These are phyloP conservation scores for Rhodosporidiobolus odoratus DNA, from an alignment of 768 basidiomycete species.

Conservation along the genomic window DNA sequence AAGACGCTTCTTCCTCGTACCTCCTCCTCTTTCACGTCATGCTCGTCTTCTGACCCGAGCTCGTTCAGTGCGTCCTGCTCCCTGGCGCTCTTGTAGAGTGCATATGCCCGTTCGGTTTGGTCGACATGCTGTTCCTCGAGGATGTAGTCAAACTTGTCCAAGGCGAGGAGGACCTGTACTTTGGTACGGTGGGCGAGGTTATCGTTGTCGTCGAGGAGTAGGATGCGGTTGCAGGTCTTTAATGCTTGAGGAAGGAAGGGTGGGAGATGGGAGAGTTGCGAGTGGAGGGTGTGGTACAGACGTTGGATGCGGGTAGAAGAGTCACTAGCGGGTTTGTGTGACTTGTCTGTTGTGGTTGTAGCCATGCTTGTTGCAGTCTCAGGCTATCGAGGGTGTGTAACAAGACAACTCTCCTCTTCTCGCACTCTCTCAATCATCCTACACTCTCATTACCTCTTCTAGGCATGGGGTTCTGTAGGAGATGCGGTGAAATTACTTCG, in stretches of 20 bases:
- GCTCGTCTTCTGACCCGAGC: constrained; percentile 38
- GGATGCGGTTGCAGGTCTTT: constrained; percentile 47
- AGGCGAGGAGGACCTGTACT: constrained; percentile 48
- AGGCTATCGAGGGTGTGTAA: no score
- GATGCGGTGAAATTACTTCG: constrained; percentile 22
- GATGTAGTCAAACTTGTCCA: constrained; percentile 47
- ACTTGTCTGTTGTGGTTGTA: no score
- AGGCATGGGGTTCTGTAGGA: constrained; percentile 31
- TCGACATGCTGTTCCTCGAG: constrained; percentile 32
- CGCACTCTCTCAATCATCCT: no score
- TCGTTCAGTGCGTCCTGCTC: constrained; percentile 45
- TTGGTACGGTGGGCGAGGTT: constrained; percentile 45
- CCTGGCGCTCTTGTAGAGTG: constrained; percentile 48
- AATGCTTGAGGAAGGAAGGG: constrained; percentile 45
- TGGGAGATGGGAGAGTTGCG: constrained; percentile 46
- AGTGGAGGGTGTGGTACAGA: constrained; percentile 42
- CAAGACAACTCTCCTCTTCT: neutral
- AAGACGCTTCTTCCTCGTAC: constrained; percentile 45
- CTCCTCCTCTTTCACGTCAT: constrained; percentile 30
- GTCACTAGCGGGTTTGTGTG: no score
- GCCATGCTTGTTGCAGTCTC: no score
- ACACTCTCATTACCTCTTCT: fast-evolving
- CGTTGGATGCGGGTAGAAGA: neutral
- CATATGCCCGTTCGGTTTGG: constrained; percentile 47
- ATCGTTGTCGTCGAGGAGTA: constrained; percentile 43